phyloP scores from a whole-genome alignment of 192 early-diverging fungal genomes.

The Funneliformis mosseae region DNA sequence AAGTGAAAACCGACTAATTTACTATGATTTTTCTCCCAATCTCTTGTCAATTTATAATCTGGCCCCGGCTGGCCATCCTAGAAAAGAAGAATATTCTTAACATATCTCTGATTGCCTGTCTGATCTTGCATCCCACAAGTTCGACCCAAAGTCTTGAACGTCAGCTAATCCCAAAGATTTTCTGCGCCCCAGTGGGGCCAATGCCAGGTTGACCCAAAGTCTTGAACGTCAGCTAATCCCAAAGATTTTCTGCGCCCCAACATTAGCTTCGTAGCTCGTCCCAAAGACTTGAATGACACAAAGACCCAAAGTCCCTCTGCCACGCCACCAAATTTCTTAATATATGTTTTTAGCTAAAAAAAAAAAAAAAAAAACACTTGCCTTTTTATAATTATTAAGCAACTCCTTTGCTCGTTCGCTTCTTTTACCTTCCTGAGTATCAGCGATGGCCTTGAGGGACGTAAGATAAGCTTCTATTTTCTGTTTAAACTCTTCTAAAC shows the following conservation, averaged over 20 bases:
- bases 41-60: no score
- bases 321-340: conserved; percentile 17
- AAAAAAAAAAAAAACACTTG: background rate
- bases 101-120: background rate
- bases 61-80: no score
- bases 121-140: background rate
- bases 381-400: conserved; percentile 4
- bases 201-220: background rate
- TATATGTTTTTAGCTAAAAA: background rate
- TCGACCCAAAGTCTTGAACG: conserved; percentile 30
- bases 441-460: background rate
- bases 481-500: background rate
- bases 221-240: conserved; percentile 8
- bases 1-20: no score
- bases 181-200: conserved; percentile 2
- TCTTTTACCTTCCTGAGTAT: background rate
- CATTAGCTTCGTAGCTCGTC: conserved; percentile 26
- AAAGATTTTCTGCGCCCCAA: conserved; percentile 15
- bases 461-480: conserved; percentile 3
- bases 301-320: background rate
- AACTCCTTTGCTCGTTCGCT: background rate
- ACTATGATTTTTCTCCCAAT: no score
- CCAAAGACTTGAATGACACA: conserved; percentile 26
- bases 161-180: conserved; percentile 25
- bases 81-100: no score